Base-by-base conservation (phyloP, 2,329 filamentous ascomycete species). In the Chrysoporthe austroafricana region DNA sequence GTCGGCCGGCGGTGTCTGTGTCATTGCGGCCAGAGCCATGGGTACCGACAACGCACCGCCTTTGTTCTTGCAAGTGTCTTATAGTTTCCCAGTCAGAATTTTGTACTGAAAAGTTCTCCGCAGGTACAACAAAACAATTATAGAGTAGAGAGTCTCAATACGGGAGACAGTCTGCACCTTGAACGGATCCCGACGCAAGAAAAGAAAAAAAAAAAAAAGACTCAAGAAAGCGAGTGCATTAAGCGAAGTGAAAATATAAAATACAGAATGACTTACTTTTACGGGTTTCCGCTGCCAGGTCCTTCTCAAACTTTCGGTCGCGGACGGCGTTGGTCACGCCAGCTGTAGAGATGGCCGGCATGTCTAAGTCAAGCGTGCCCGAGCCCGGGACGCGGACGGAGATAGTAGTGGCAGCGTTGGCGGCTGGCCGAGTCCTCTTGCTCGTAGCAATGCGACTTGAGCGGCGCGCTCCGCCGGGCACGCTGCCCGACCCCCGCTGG, bases 21-120 rank as follows among this genome's bases (percentile, higher is more conserved):
- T 32, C 48, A 64, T 63, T 21, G 57, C 71, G 1, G 74, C 73
- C 1, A 80, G 71, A 0, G 78, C 72, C 1, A 75, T 63, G 18
- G 71, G 70, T 0, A 80, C 79, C 7, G 71, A 73, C 5, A 80
- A 66, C 1, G 81, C 76, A 21, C 72, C 75, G 3, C 72, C 78
- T 73, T 82, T 83, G 69, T 84, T 84, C 70, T 80, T 81, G 39
- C 80, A 75, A 1, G 82, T 84, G 69, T 84, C 57, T 59, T 57
- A 34, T 8, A 21, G 32, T 9, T 26, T 9, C 16, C 2, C 4
- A 39, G 54, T 57, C 54, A 57, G 54, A 16, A n/a, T 57, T 18
- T n/a, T 57, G 16, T 57, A 1, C n/a, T 8, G 32, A 14, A 54
- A 13, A 13, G 16, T 14, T 16, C 32, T 16, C 26, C 14, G 32